These are phyloP conservation scores for Hypoxylon rubiginosum DNA, from an alignment of 2,329 filamentous ascomycete species.

Conservation along the genomic window DNA sequence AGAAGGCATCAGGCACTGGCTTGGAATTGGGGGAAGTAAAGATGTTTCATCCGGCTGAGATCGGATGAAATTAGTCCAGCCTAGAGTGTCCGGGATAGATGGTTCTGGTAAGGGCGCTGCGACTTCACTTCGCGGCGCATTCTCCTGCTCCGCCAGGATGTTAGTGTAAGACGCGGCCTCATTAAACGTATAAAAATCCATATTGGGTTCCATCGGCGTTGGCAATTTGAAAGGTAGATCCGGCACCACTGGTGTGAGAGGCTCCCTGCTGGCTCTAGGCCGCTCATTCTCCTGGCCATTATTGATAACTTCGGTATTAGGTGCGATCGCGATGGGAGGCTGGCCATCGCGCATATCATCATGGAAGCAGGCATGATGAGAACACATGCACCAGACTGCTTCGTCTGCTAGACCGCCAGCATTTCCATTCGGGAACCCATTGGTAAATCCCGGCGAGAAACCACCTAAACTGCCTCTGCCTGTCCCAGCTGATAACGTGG, in stretches of 20 bases:
- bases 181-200: slow-evolving; percentile 59
- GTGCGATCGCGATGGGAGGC: slow-evolving; percentile 42
- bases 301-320: slow-evolving; percentile 40
- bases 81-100: slow-evolving; percentile 69
- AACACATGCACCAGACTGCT: slow-evolving; percentile 71
- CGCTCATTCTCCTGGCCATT: slow-evolving; percentile 67
- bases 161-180: slow-evolving; percentile 54
- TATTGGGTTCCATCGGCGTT: slow-evolving; percentile 52
- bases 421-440: slow-evolving; percentile 42
- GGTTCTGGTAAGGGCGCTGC: slow-evolving; percentile 52
- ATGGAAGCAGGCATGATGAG: slow-evolving; percentile 73
- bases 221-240: slow-evolving; percentile 61
- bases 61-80: slow-evolving; percentile 62
- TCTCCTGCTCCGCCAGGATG: slow-evolving; percentile 48
- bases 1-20: slow-evolving; percentile 65
- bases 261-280: slow-evolving; percentile 62
- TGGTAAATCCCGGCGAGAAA: slow-evolving; percentile 43
- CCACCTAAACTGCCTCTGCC: slow-evolving; percentile 48
- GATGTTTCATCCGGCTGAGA: slow-evolving; percentile 54
- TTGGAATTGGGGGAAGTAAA: slow-evolving; percentile 61
- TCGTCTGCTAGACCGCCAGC: slow-evolving; percentile 53
- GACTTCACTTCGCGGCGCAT: slow-evolving; percentile 44
- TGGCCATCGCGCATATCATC: slow-evolving; percentile 60
- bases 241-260: slow-evolving; percentile 63
- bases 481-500: slow-evolving; percentile 50